Evolutionary conservation across 768 basidiomycete genomes (phyloP), one percentile per base, ranked within the genome.

Genomic region (Hypholoma sublateritium): DNA sequence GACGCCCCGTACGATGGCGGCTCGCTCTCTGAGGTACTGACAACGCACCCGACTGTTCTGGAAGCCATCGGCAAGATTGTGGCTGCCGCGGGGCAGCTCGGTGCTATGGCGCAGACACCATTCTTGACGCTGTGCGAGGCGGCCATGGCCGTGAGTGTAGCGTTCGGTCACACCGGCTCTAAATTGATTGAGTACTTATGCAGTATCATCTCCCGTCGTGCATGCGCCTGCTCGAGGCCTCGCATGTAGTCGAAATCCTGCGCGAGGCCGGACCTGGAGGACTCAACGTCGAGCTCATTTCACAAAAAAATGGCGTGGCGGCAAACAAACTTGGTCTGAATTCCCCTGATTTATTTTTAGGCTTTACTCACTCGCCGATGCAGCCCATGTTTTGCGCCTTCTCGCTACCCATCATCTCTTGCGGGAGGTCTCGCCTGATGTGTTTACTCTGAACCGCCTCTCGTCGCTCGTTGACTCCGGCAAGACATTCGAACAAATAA

Each of bases 381-480:
- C 39, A 91, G 89, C 84, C 4, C 91, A 91, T 64, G 79, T 83
- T 34, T 79, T 93, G 39, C 86, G 91, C 43, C 76, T 91, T 21
- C 79, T 93, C 44, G 89, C 89, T 11, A 89, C 90, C 0, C 88
- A 91, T 65, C 89, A 92, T 67, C 81, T 92, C 51, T 75, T 89
- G 32, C 77, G 79, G 41, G 91, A 93, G 69, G 75, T 82, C 3
- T 75, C 79, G 9, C 89, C 89, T 3, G 80, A 91, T 63, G 83
- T 86, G 5, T 93, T 93, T 62, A 77, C 88, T 7, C 77, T 83
- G 51, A 93, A 88, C 63, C 80, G 89, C 36, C 77, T 90, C 54
- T 86, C 86, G 3, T 85, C 85, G 8, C 71, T 86, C 12, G 71
- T 92, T 4, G 89, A 91, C 64, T 84, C 83, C 0, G 87, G 89